Conservation (phyloP, 768 basidiomycete species). For the Suillus luteus region DNA sequence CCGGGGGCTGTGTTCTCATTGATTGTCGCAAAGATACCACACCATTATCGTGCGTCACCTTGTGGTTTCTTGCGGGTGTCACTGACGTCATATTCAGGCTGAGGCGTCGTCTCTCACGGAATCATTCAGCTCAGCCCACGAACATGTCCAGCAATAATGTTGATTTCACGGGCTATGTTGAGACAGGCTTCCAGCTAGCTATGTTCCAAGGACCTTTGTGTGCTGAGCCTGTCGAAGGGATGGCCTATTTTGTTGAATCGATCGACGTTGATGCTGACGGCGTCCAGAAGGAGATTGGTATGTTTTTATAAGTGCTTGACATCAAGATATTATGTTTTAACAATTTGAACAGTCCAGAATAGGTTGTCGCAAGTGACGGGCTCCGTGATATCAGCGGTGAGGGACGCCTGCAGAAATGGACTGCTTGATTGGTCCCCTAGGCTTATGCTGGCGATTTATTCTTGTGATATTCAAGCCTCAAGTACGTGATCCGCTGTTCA, state of each 20-base stretch:
- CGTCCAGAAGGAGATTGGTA: conserved; percentile 69
- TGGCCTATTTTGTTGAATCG: conserved; percentile 87
- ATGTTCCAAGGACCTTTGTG: conserved; percentile 94
- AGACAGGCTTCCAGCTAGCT: conserved; percentile 94
- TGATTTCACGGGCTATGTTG: conserved; percentile 82
- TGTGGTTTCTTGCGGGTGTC: conserved; percentile 7
- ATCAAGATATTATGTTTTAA: conserved; percentile 17
- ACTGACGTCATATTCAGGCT: conserved; percentile 42
- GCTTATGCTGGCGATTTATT: conserved; percentile 97
- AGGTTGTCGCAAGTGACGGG: conserved; percentile 84
- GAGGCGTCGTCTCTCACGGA: conserved; percentile 47
- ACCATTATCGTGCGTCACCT: conserved; percentile 56
- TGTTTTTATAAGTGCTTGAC: conserved; percentile 25
- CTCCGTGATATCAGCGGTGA: conserved; percentile 84
- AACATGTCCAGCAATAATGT: conserved; percentile 36
- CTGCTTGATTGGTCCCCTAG: conserved; percentile 97
- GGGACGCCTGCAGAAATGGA: conserved; percentile 88
- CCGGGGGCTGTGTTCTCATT: conserved; percentile 85
- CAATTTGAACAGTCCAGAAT: conserved; percentile 61
- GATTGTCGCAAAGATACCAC: conserved; percentile 58
- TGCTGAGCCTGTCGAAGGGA: conserved; percentile 90
- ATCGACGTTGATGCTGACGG: conserved; percentile 62
- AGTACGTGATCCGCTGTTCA: conserved; percentile 53
- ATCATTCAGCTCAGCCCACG: conserved; percentile 35
- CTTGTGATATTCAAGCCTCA: conserved; percentile 97